These are phyloP conservation scores for Dictyostelium gargantuum DNA, from an alignment of 208 protist genomes.

Conservation along the genomic window DNA sequence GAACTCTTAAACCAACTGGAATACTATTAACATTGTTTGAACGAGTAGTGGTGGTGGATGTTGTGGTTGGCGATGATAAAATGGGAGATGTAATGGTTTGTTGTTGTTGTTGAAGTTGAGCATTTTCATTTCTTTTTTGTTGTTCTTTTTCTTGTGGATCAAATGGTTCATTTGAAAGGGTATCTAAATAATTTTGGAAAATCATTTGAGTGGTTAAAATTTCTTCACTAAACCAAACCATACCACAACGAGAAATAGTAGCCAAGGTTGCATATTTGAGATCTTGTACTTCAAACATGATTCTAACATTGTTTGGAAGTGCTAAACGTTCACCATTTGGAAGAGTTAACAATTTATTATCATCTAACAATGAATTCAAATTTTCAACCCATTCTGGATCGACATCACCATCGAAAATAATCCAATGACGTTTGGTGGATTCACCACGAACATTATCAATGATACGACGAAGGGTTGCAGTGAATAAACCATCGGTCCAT, in stretches of 20 bases:
- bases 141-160: constrained; percentile 70
- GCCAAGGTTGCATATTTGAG: constrained; percentile 97
- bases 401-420: constrained; percentile 93
- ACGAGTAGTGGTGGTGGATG: background rate
- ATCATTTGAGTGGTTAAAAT: constrained; percentile 89
- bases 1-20: constrained; percentile 83
- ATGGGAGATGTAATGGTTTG: background rate
- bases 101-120: background rate
- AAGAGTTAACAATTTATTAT: constrained; percentile 99
- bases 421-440: constrained; percentile 94
- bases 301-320: constrained; percentile 95
- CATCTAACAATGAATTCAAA: constrained; percentile 98
- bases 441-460: constrained; percentile 92
- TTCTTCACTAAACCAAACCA: constrained; percentile 98
- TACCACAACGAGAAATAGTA: constrained; percentile 98
- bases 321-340: constrained; percentile 99
- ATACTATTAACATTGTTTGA: background rate
- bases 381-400: constrained; percentile 99
- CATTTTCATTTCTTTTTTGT: constrained; percentile 38
- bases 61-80: background rate
- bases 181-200: constrained; percentile 82
- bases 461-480: constrained; percentile 95
- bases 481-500: constrained; percentile 99
- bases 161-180: constrained; percentile 68
- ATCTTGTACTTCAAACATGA: constrained; percentile 98